These are phyloP conservation scores for Trichoderma orchidacearum DNA, from an alignment of 495 filamentous ascomycete species.

Conservation along the genomic window DNA sequence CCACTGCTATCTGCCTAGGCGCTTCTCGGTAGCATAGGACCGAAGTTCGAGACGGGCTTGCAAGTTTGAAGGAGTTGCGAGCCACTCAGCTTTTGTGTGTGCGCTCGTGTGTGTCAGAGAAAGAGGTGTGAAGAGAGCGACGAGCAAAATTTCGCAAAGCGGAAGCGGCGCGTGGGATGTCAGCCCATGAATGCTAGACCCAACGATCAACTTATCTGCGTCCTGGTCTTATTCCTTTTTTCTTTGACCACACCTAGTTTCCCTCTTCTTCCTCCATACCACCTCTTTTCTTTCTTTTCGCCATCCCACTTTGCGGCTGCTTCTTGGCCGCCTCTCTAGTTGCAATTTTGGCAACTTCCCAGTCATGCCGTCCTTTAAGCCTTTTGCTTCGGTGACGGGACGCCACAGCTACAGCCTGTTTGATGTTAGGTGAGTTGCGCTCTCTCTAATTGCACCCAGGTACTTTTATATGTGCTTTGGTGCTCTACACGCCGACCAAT, in stretches of 20 bases:
- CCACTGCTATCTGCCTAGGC: not conserved
- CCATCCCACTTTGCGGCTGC: not conserved
- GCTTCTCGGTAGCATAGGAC: not conserved
- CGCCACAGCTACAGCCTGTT: conserved; percentile 32
- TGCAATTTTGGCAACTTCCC: not conserved
- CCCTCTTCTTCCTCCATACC: not conserved
- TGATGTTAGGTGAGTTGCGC: conserved; percentile 35
- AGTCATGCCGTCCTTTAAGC: conserved; percentile 37
- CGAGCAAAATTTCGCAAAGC: not conserved
- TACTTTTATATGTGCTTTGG: no score
- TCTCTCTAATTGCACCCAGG: not conserved
- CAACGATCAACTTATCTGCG: not conserved
- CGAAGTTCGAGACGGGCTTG: not conserved
- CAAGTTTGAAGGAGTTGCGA: not conserved
- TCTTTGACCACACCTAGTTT: no score
- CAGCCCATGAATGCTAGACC: not conserved
- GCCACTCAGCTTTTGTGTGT: not conserved
- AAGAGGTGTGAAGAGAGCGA: not conserved
- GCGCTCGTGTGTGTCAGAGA: not conserved
- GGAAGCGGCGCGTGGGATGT: not conserved
- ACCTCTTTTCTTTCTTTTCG: not conserved
- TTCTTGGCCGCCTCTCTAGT: not conserved
- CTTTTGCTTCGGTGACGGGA: conserved; percentile 28
- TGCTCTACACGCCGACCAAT: no score
- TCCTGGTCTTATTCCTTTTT: not conserved